Percentiles rank a stretch among this genome's conserved stretches.
These are phyloP conservation scores for Myochromella boudieri DNA, from an alignment of 768 basidiomycete species.

Conservation along the genomic window DNA sequence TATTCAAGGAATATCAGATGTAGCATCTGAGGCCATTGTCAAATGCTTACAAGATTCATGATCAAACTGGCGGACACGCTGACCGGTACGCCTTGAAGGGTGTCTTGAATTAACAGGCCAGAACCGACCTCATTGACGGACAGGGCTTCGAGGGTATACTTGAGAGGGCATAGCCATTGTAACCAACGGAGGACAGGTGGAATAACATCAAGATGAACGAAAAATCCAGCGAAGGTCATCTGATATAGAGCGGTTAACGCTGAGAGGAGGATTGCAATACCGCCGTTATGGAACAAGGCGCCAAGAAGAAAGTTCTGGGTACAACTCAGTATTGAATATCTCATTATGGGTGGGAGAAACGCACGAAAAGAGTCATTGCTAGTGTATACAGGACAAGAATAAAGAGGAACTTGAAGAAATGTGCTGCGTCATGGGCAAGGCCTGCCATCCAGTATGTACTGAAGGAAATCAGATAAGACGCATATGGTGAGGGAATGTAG, in stretches of 20 bases:
- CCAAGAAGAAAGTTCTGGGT: slow-evolving; percentile 87
- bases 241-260: slow-evolving; percentile 75
- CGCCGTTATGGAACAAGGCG: slow-evolving; percentile 79
- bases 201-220: slow-evolving; percentile 82
- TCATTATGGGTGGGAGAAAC: slow-evolving; percentile 24
- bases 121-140: slow-evolving; percentile 91
- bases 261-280: slow-evolving; percentile 87
- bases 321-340: background rate
- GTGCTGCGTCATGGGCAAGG: slow-evolving; percentile 68
- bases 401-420: slow-evolving; percentile 95
- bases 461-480: slow-evolving; percentile 8
- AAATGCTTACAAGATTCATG: slow-evolving; percentile 69
- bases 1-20: slow-evolving; percentile 29
- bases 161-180: slow-evolving; percentile 86
- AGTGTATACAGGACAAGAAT: slow-evolving; percentile 85
- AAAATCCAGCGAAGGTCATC: slow-evolving; percentile 91
- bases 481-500: background rate
- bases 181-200: slow-evolving; percentile 93
- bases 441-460: slow-evolving; percentile 98
- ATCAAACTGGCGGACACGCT: slow-evolving; percentile 79
- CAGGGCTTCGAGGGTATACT: slow-evolving; percentile 82
- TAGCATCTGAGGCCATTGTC: background rate
- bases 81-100: slow-evolving; percentile 79
- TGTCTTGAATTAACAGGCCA: slow-evolving; percentile 82
- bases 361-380: slow-evolving; percentile 82